Conservation (phyloP, 495 filamentous ascomycete genomes). For the Bathelium albidoporum region DNA sequence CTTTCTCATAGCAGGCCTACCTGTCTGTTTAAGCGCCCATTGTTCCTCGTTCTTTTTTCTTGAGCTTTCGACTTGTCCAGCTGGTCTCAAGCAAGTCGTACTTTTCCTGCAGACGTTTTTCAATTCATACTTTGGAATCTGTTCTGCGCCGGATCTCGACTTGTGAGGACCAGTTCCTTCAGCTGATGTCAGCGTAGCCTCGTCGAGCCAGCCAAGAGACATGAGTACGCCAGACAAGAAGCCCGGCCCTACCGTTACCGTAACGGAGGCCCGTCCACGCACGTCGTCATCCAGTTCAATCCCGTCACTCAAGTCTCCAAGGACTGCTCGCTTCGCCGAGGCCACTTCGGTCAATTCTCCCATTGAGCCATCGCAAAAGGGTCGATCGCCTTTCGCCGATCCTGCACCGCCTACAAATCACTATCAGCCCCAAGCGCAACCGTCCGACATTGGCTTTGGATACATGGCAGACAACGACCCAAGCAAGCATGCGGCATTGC, state of each 20-base stretch:
- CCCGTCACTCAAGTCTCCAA: conserved; percentile 59
- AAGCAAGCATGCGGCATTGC: conserved; percentile 38
- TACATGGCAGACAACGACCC: conserved; percentile 58
- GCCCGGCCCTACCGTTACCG: conserved; percentile 24
- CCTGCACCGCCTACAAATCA: conserved; percentile 45
- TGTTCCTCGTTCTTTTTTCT: conserved; percentile 9
- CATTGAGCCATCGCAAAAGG: conserved; percentile 45
- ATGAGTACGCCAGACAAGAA: conserved; percentile 19
- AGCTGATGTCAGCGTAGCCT: neutral
- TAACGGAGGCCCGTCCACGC: conserved; percentile 18
- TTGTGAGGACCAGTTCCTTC: neutral
- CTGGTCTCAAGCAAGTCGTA: conserved; percentile 15
- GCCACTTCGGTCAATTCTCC: conserved; percentile 82
- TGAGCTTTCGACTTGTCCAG: conserved; percentile 20
- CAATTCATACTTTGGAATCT: neutral
- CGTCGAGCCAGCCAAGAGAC: neutral
- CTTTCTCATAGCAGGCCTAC: conserved; percentile 24
- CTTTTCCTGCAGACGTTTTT: neutral
- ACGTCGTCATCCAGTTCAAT: conserved; percentile 19
- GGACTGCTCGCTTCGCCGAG: conserved; percentile 82
- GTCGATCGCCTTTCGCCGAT: conserved; percentile 58
- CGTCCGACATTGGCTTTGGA: conserved; percentile 83
- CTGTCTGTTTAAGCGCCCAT: conserved; percentile 21
- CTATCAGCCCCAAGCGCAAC: conserved; percentile 53
- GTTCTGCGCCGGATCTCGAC: neutral